Percentiles rank a stretch among this genome's conserved stretches.
Conservation (phyloP, 805 yeast genomes). For the Kodamaea kaohsiungensis region DNA sequence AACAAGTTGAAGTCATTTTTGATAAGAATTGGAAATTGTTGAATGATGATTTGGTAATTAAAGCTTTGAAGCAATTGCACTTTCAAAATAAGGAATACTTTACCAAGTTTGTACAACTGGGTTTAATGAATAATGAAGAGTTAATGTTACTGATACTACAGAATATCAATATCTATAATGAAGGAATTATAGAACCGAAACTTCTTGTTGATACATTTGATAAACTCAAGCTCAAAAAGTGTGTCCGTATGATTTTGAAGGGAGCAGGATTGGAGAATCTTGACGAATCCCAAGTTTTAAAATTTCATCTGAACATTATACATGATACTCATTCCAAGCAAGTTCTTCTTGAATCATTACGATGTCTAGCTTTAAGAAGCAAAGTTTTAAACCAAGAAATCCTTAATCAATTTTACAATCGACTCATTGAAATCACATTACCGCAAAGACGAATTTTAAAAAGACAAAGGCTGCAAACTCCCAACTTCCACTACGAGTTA, state of each 20-base stretch:
- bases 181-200: background rate
- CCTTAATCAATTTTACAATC: constrained; percentile 14
- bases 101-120: background rate
- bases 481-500: constrained; percentile 13
- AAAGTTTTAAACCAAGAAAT: constrained; percentile 11
- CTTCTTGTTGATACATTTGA: background rate
- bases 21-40: constrained; percentile 3
- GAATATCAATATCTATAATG: background rate
- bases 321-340: constrained; percentile 7
- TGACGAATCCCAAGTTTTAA: background rate
- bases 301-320: constrained; percentile 1
- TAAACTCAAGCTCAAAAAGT: background rate
- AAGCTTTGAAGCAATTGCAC: background rate
- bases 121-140: background rate
- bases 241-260: constrained; percentile 3
- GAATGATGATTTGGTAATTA: constrained; percentile 8
- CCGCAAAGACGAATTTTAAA: constrained; percentile 8
- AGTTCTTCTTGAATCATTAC: constrained; percentile 10
- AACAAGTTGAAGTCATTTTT: constrained; percentile 5
- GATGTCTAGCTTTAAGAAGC: constrained; percentile 14
- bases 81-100: background rate
- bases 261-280: background rate
- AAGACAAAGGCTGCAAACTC: constrained; percentile 1
- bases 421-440: constrained; percentile 15
- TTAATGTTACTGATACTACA: background rate